These are phyloP conservation scores for Aristolochia fimbriata DNA, from an alignment of 164 flowering plant genomes.

Conservation along the genomic window DNA sequence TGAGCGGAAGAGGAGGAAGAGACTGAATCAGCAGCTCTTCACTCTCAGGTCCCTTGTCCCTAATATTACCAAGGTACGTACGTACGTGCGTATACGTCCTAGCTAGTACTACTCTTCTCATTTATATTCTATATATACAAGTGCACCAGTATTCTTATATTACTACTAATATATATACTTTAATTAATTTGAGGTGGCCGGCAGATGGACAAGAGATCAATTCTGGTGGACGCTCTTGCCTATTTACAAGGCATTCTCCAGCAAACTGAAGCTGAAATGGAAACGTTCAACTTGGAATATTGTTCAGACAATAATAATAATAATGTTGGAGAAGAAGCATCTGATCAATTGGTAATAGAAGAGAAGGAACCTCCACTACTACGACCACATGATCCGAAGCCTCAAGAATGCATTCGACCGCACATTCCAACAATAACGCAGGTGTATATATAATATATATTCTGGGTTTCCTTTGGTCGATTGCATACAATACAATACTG, in stretches of 20 bases:
- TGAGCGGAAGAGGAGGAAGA: conserved; percentile 20
- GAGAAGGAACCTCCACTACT: not conserved
- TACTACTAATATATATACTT: too few relatives aligned
- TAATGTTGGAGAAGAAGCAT: not conserved
- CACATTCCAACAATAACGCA: not conserved
- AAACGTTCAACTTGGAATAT: not conserved
- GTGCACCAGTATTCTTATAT: too few relatives aligned
- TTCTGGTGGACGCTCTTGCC: conserved; percentile 10
- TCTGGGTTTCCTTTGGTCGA: not conserved
- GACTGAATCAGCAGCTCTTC: conserved; percentile 13
- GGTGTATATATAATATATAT: too few relatives aligned
- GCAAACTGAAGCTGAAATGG: not conserved
- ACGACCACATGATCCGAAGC: not conserved
- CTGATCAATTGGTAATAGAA: not conserved
- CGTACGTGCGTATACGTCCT: too few relatives aligned
- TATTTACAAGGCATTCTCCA: conserved; percentile 6
- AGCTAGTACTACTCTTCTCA: too few relatives aligned
- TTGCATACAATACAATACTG: not conserved
- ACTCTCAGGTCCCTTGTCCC: conserved; percentile 19
- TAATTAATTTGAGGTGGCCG: too few relatives aligned
- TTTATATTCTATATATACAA: too few relatives aligned
- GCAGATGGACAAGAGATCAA: conserved; percentile 12
- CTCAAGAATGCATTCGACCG: not conserved
- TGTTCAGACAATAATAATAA: not conserved
- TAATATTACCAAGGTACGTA: conserved; percentile 18